Conservation (phyloP, 768 basidiomycete species). For the Naganishia antarctica region DNA sequence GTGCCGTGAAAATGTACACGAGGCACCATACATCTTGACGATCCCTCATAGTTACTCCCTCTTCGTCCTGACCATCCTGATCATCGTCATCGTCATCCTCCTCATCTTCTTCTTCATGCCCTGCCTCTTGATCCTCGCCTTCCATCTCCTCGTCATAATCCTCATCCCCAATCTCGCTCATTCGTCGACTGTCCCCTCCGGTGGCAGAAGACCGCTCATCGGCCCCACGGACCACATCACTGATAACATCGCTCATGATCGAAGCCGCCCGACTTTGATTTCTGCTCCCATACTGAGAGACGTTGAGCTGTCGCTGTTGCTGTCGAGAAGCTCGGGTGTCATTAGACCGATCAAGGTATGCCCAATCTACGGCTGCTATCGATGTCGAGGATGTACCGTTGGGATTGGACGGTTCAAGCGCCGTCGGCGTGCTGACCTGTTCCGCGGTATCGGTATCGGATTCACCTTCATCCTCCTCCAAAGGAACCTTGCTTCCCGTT, state of each 20-base stretch:
- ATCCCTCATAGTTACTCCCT: slow-evolving; percentile 86
- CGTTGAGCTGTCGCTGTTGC: neutral
- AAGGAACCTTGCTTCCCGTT: neutral
- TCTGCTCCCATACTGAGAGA: neutral
- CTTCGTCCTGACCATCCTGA: slow-evolving; percentile 56
- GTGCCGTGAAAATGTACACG: neutral
- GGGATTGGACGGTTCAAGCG: neutral
- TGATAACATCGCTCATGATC: slow-evolving; percentile 11
- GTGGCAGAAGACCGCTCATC: slow-evolving; percentile 3
- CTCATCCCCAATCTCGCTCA: slow-evolving; percentile 2
- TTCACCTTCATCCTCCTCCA: neutral
- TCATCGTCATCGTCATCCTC: neutral
- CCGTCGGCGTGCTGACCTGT: slow-evolving; percentile 11
- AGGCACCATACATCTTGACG: slow-evolving; percentile 71
- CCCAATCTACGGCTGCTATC: slow-evolving; percentile 1
- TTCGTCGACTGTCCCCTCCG: neutral
- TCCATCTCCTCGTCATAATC: neutral
- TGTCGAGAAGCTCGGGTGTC: neutral
- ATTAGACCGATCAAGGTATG: neutral
- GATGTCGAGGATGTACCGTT: neutral
- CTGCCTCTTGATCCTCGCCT: neutral
- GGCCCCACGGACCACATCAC: slow-evolving; percentile 1
- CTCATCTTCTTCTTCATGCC: neutral
- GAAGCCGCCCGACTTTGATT: slow-evolving; percentile 6
- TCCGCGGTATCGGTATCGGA: neutral